A percentile compares a stretch with the other conserved stretches of the same genome.
Evolutionary conservation across 1,284 basidiomycete genomes (phyloP).

Genomic region (Cryptococcus hybrid): DNA sequence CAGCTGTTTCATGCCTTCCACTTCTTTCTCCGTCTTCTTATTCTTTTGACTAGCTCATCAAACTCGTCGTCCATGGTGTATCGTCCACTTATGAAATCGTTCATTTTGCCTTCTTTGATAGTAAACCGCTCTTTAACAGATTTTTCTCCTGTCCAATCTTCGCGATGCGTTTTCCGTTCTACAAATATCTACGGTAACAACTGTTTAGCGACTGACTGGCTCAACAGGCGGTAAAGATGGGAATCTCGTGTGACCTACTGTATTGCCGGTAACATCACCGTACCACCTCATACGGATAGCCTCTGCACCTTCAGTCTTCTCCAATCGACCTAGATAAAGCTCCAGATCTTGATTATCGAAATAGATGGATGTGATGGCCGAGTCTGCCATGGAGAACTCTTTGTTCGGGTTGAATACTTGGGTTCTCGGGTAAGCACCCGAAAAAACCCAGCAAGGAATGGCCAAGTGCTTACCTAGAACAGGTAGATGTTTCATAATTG

Average conservation of each 20-base stretch:
- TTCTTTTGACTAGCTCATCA: constrained; percentile 84
- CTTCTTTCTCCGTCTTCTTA: constrained; percentile 91
- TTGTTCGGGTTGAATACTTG: constrained; percentile 94
- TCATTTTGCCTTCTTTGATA: constrained; percentile 92
- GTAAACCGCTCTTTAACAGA: constrained; percentile 98
- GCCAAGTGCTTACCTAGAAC: constrained; percentile 66
- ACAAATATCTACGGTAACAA: constrained; percentile 73
- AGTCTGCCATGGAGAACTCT: constrained; percentile 85
- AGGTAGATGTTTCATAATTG: constrained; percentile 88
- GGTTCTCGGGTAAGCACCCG: constrained; percentile 2
- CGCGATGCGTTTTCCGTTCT: constrained; percentile 97
- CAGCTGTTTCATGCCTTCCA: constrained; percentile 92
- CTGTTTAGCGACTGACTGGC: constrained; percentile 2
- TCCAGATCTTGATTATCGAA: constrained; percentile 92
- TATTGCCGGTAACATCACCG: constrained; percentile 79
- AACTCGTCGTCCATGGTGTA: constrained; percentile 95
- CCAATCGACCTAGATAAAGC: constrained; percentile 95
- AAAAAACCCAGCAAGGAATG: background rate
- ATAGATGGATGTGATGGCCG: constrained; percentile 61
- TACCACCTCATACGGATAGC: constrained; percentile 97
- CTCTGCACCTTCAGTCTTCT: constrained; percentile 98
- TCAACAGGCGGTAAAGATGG: background rate
- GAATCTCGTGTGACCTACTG: constrained; percentile 53
- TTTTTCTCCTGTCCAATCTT: constrained; percentile 99
- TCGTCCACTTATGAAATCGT: constrained; percentile 84